phyloP scores from a whole-genome alignment of 306 rosid genomes.

The Psophocarpus tetragonolobus region DNA sequence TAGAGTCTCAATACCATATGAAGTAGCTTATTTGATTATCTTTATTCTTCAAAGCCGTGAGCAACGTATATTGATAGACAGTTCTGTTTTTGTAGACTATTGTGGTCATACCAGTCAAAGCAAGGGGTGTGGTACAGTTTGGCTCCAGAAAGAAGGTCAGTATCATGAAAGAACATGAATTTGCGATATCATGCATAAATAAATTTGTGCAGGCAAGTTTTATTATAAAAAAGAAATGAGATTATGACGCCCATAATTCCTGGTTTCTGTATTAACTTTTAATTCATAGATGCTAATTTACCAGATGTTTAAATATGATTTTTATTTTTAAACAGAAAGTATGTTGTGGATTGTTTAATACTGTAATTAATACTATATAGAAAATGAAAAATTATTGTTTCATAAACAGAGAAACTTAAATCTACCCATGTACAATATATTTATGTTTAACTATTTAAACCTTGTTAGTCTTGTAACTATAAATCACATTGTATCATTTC shows the following conservation, averaged over 20 bases:
- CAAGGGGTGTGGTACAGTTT: conserved; percentile 66
- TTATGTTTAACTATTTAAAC: background rate
- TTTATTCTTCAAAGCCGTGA: conserved; percentile 18
- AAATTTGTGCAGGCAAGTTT: background rate
- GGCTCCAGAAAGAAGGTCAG: conserved; percentile 82
- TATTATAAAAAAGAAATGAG: background rate
- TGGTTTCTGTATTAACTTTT: background rate
- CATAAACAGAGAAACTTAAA: background rate
- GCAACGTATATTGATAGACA: conserved; percentile 34
- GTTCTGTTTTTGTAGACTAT: conserved; percentile 64
- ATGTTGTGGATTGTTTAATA: background rate
- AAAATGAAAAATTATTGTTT: background rate
- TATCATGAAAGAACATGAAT: background rate
- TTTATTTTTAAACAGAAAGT: background rate
- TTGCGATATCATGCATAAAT: conserved; percentile 7
- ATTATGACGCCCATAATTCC: background rate
- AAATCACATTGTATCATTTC: background rate
- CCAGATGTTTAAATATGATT: background rate
- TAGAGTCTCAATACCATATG: background rate
- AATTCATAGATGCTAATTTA: background rate
- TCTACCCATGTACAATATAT: background rate
- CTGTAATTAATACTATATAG: background rate
- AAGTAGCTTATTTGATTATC: background rate
- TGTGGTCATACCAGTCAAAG: conserved; percentile 58
- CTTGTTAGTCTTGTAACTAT: background rate